A percentile compares a stretch with the other conserved stretches of the same genome.
These are phyloP conservation scores for Rhynchosporium agropyri DNA, from an alignment of 2,329 filamentous ascomycete species.

Conservation along the genomic window DNA sequence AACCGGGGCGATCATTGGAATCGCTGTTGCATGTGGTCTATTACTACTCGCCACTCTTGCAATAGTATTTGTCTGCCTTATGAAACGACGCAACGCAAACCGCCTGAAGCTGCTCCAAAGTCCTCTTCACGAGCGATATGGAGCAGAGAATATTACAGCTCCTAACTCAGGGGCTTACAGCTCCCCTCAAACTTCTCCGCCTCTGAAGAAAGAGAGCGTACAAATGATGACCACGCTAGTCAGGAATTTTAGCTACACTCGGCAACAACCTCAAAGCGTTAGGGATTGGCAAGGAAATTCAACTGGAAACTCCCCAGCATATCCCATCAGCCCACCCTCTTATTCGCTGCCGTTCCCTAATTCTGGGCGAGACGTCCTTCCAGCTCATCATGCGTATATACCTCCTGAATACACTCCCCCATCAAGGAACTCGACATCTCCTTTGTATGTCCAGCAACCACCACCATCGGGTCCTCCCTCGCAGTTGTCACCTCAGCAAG, in stretches of 20 bases:
- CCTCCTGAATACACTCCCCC: slow-evolving; percentile 20
- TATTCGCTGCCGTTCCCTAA: slow-evolving; percentile 16
- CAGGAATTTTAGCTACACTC: slow-evolving; percentile 17
- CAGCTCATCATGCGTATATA: slow-evolving; percentile 35
- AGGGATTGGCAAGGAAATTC: slow-evolving; percentile 16
- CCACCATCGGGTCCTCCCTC: slow-evolving; percentile 7
- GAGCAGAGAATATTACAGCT: slow-evolving; percentile 36
- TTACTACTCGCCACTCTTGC: slow-evolving; percentile 26
- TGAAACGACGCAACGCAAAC: slow-evolving; percentile 25
- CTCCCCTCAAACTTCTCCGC: slow-evolving; percentile 21
- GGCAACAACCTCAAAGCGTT: slow-evolving; percentile 13
- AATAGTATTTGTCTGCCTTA: slow-evolving; percentile 28
- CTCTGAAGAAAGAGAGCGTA: slow-evolving; percentile 12
- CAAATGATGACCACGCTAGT: slow-evolving; percentile 13
- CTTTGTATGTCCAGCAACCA: slow-evolving; percentile 2
- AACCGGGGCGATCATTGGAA: slow-evolving; percentile 35
- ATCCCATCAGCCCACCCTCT: slow-evolving; percentile 10
- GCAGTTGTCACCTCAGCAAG: background rate
- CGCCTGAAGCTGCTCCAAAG: slow-evolving; percentile 26
- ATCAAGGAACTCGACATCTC: slow-evolving; percentile 14
- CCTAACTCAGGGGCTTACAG: slow-evolving; percentile 27
- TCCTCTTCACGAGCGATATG: slow-evolving; percentile 36
- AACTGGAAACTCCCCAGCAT: background rate
- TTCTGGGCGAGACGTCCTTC: slow-evolving; percentile 19
- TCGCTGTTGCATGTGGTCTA: slow-evolving; percentile 30